Percentiles rank a stretch among this genome's conserved stretches.
These are phyloP conservation scores for Penicillium sp. DNA, from an alignment of 2,329 filamentous ascomycete genomes.

Conservation along the genomic window DNA sequence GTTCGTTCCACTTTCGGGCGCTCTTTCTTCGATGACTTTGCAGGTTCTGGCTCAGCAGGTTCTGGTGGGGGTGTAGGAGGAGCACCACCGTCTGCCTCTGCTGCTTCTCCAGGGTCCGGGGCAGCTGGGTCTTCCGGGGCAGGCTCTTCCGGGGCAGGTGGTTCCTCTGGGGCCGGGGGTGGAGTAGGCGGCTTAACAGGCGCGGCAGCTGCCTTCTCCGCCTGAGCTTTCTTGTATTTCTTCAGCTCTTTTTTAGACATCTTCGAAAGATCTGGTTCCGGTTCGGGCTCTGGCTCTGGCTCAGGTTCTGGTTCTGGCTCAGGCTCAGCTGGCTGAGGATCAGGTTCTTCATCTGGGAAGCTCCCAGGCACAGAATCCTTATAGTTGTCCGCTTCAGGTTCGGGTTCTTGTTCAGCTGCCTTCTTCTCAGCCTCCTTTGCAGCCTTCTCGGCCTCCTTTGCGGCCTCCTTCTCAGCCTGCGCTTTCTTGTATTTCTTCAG, in stretches of 20 bases:
- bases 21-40: slow-evolving; percentile 63
- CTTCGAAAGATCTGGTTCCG: slow-evolving; percentile 22
- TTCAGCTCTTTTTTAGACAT: slow-evolving; percentile 27
- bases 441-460: slow-evolving; percentile 18
- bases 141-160: too few relatives aligned
- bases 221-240: slow-evolving; percentile 27
- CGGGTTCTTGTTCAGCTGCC: slow-evolving; percentile 21
- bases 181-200: slow-evolving; percentile 17
- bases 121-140: slow-evolving; percentile 32
- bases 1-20: slow-evolving; percentile 71
- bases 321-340: slow-evolving; percentile 32
- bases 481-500: slow-evolving; percentile 29
- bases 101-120: slow-evolving; percentile 34
- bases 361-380: slow-evolving; percentile 51
- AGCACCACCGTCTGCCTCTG: slow-evolving; percentile 23
- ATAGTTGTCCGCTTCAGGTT: slow-evolving; percentile 28
- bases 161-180: slow-evolving; percentile 35
- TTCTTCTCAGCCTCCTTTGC: slow-evolving; percentile 17
- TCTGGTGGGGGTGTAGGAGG: slow-evolving; percentile 51
- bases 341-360: slow-evolving; percentile 47
- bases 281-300: slow-evolving; percentile 11
- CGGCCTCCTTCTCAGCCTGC: slow-evolving; percentile 22
- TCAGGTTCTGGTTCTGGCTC: slow-evolving; percentile 30
- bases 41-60: slow-evolving; percentile 45
- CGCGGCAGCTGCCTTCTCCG: slow-evolving; percentile 26